A percentile compares a stretch with the other conserved stretches of the same genome.
Evolutionary conservation across 2,329 filamentous ascomycete species (phyloP).

Genomic region (Aureobasidium sp.): DNA sequence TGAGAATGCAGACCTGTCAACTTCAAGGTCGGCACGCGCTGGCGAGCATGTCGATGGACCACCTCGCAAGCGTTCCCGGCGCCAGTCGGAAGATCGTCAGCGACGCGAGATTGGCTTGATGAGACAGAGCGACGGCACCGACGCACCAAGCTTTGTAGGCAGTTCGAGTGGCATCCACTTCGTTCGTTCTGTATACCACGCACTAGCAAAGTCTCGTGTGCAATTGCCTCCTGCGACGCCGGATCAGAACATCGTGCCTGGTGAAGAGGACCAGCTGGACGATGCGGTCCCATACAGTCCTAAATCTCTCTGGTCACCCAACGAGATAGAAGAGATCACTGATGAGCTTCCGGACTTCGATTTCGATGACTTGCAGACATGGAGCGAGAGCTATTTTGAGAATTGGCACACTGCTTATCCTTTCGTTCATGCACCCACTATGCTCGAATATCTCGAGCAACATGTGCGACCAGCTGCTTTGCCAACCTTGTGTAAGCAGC

Average conservation of each 20-base stretch:
- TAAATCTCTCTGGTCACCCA: slow-evolving; percentile 20
- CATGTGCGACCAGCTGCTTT: slow-evolving; percentile 28
- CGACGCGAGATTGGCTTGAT: slow-evolving; percentile 42
- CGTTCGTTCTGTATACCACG: slow-evolving; percentile 46
- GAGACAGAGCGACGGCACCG: slow-evolving; percentile 40
- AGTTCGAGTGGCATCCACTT: slow-evolving; percentile 53
- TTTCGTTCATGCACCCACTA: slow-evolving; percentile 46
- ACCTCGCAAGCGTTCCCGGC: neutral
- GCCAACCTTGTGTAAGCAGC: slow-evolving; percentile 27
- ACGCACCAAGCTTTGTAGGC: slow-evolving; percentile 46
- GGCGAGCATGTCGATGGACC: neutral
- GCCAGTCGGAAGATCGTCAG: slow-evolving; percentile 11
- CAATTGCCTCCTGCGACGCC: slow-evolving; percentile 14
- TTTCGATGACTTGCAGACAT: slow-evolving; percentile 18
- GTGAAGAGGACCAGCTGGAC: slow-evolving; percentile 47
- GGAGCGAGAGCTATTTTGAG: slow-evolving; percentile 47
- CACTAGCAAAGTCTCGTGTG: slow-evolving; percentile 28
- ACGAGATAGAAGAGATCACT: slow-evolving; percentile 28
- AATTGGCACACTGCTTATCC: slow-evolving; percentile 51
- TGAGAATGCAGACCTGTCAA: neutral
- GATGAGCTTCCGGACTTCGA: slow-evolving; percentile 37
- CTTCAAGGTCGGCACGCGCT: neutral
- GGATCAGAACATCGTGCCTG: slow-evolving; percentile 42
- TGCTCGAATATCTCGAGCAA: slow-evolving; percentile 40
- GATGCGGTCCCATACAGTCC: slow-evolving; percentile 18